Base-by-base conservation (phyloP, 306 rosid genomes). In the Corylus avellana region DNA sequence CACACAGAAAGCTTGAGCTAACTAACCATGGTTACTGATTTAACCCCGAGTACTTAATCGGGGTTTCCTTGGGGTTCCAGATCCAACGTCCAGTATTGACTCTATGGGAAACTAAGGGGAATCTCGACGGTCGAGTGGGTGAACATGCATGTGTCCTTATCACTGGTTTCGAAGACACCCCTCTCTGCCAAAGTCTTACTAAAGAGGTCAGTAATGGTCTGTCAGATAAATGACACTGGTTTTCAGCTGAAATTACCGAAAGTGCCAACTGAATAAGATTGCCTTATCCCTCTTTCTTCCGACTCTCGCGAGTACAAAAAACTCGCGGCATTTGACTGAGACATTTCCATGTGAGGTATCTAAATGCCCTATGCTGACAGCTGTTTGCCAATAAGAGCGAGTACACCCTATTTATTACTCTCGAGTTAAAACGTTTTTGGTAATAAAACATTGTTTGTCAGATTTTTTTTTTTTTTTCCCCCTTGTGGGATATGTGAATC, bases 141-240 rank as follows among this genome's bases (percentile, higher is more conserved):
- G 86, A 87, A 78, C 92, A 92, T 86, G 96, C 97, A 92, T 89
- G 91, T 87, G 98, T 94, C 98, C 68, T 83, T 87, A 78, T 94
- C 96, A 88, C 92, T 85, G 82, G 78, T 88, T 82, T 86, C 85
- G 77, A 84, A 85, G 91, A 78, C 86, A 76, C 56, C 7, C 53
- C 46, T 53, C 75, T 13, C 81, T 80, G 85, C 81, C 63, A 70
- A 83, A 79, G 81, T 79, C 68, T 82, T 68, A 64, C 82, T 78
- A 61, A 89, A 79, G 84, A 54, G 70, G 56, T 79, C 72, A 64
- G 74, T 79, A 49, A 62, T 84, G 74, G 48, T 63, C 49, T 63
- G 83, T 77, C 84, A 53, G 70, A 57, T 17, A 86, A 83, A 75
- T 80, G 77, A 64, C 76, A 68, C 72, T 42, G 8, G 7, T n/a